Conservation (phyloP, 2,329 filamentous ascomycete species). For the Zymoseptoria tritici region DNA sequence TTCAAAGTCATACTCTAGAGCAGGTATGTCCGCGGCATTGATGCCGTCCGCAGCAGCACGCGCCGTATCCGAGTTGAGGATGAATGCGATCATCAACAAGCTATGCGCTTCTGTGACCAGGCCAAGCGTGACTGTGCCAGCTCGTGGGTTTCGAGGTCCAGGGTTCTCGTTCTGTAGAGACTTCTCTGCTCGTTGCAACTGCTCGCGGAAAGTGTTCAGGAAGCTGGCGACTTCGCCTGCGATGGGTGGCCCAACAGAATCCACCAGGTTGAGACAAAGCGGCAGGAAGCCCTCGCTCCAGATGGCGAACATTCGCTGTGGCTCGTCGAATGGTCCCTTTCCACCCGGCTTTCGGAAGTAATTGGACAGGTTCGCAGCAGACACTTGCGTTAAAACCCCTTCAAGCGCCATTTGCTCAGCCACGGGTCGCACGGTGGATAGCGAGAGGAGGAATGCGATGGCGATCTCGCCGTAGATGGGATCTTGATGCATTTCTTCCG, state of each 20-base stretch:
- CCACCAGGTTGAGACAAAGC: constrained; percentile 78
- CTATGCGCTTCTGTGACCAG: constrained; percentile 72
- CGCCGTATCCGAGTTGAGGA: constrained; percentile 59
- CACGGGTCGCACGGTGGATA: constrained; percentile 71
- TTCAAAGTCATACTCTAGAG: constrained; percentile 66
- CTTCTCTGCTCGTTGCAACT: constrained; percentile 64
- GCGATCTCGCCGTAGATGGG: constrained; percentile 92
- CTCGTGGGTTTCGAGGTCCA: constrained; percentile 34
- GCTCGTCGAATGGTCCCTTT: constrained; percentile 72
- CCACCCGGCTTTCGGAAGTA: constrained; percentile 62
- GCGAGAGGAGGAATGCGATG: constrained; percentile 76
- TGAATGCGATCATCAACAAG: constrained; percentile 65
- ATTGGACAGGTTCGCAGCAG: constrained; percentile 69
- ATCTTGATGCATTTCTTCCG: constrained; percentile 64
- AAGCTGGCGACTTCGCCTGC: constrained; percentile 80
- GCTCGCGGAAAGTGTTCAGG: constrained; percentile 77
- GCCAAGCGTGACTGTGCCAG: constrained; percentile 61
- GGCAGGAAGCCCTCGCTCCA: constrained; percentile 87
- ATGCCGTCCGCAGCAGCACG: constrained; percentile 57
- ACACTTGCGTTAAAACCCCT: constrained; percentile 70
- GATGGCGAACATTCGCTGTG: constrained; percentile 72
- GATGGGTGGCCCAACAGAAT: constrained; percentile 70
- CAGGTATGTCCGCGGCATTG: constrained; percentile 56
- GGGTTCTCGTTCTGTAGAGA: constrained; percentile 58
- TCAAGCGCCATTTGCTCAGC: constrained; percentile 88